Base-by-base conservation (phyloP, 441 rosid species). In the Omphalea diandra region DNA sequence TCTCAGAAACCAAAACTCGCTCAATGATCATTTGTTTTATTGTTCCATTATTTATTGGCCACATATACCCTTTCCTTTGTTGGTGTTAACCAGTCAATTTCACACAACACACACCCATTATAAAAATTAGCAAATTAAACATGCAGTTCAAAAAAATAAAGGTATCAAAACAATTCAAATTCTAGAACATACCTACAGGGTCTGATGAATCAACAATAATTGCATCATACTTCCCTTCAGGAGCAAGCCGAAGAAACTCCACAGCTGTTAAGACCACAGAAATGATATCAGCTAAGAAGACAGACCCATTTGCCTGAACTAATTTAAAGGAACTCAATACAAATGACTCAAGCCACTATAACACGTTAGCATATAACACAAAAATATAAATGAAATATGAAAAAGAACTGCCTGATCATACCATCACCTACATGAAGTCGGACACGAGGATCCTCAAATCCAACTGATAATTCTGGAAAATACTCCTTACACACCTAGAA, bases 361-460 rank as follows among this genome's bases (percentile, higher is more conserved):
- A 4, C 4, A 55, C 17, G 56, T 41, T 11, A 44, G 12, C n/a
- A 12, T 1, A 52, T 41, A 24, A 46, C 8, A 33, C 46, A 53
- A 33, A 50, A n/a, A 2, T 24, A 17, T 26, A 43, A 57, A 35
- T 9, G 7, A 24, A 58, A 31, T 9, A 32, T 11, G 31, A 58
- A 64, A 58, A 49, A 22, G 68, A 20, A 69, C 8, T 22, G 58
- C 22, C 59, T 53, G 31, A 15, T 65, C 81, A 76, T 86, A 92
- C 99, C 99, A 85, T 94, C 99, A 77, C 96, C 99, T 62, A 94
- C 78, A 80, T 92, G 97, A 72, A 94, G 90, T 10, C 61, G 76
- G 55, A 94, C 98, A 69, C 94, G 98, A 76, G 97, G 98, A 74
- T 94, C 99, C 70, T 90, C 93, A 81, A 90, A 94, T 76, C 98